Evolutionary conservation across 106 monocot genomes (phyloP).

Genomic region (Dendrobium nobile): DNA sequence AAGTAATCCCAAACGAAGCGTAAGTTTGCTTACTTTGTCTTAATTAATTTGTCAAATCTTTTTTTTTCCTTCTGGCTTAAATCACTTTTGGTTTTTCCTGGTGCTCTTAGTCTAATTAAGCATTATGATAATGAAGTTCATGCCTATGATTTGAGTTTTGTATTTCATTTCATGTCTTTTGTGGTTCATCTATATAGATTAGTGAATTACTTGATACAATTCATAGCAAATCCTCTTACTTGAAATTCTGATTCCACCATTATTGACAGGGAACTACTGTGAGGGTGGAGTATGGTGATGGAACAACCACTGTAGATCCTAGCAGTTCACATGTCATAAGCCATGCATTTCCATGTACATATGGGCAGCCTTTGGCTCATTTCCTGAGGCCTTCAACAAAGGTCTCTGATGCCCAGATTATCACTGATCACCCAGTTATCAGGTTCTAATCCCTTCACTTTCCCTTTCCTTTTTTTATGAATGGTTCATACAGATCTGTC

Average conservation of each 20-base stretch:
- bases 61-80: no score
- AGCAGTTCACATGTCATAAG: conserved; percentile 48
- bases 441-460: conserved; percentile 12
- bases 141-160: no score
- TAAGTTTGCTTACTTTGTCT: no score
- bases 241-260: background rate
- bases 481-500: no score
- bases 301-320: conserved; percentile 43
- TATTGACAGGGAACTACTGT: conserved; percentile 48
- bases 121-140: no score
- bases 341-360: conserved; percentile 58
- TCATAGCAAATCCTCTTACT: background rate
- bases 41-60: no score
- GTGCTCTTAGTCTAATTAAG: no score
- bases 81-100: no score
- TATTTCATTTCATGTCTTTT: no score
- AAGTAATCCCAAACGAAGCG: no score
- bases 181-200: no score
- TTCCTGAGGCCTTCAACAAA: conserved; percentile 30
- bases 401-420: conserved; percentile 73
- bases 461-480: background rate
- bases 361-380: conserved; percentile 75
- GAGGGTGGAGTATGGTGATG: conserved; percentile 59
- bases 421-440: conserved; percentile 41
- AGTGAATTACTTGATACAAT: no score